These are phyloP conservation scores for Lachancea mirantina DNA, from an alignment of 805 yeast species.

Conservation along the genomic window DNA sequence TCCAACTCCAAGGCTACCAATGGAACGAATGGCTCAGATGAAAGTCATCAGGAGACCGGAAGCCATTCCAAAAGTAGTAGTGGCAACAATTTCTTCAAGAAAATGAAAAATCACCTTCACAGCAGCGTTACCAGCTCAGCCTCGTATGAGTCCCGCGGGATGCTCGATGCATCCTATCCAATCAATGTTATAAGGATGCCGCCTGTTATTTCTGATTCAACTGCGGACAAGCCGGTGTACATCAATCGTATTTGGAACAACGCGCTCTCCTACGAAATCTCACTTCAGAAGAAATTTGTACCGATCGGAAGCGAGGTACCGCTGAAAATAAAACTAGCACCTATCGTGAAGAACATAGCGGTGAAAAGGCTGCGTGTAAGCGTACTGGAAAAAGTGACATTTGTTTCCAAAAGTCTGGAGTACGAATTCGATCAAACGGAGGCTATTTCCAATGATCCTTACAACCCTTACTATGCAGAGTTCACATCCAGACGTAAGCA, in stretches of 20 bases:
- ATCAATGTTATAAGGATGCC: slow-evolving; percentile 36
- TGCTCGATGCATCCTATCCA: slow-evolving; percentile 28
- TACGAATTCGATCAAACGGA: slow-evolving; percentile 48
- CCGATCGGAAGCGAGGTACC: slow-evolving; percentile 54
- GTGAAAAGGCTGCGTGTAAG: slow-evolving; percentile 60
- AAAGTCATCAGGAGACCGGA: slow-evolving; percentile 3
- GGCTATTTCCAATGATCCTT: slow-evolving; percentile 26
- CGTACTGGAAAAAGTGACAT: slow-evolving; percentile 58
- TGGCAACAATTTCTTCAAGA: slow-evolving; percentile 17
- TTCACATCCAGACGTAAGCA: slow-evolving; percentile 25
- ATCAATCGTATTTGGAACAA: slow-evolving; percentile 73
- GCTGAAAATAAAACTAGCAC: slow-evolving; percentile 58
- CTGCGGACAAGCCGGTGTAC: slow-evolving; percentile 62
- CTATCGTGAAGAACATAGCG: slow-evolving; percentile 53
- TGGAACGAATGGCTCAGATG: slow-evolving; percentile 6
- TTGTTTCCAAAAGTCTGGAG: slow-evolving; percentile 48
- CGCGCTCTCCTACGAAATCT: slow-evolving; percentile 59
- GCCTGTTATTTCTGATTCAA: slow-evolving; percentile 33
- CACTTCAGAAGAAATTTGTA: slow-evolving; percentile 64
- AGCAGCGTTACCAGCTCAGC: slow-evolving; percentile 4
- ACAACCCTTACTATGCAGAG: slow-evolving; percentile 29
- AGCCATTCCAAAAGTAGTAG: slow-evolving; percentile 5
- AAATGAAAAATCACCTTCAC: slow-evolving; percentile 23
- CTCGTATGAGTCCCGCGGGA: slow-evolving; percentile 5
- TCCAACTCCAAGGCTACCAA: slow-evolving; percentile 4